Conservation (phyloP, 169 alveolate species). For the Eimeria tenella region DNA sequence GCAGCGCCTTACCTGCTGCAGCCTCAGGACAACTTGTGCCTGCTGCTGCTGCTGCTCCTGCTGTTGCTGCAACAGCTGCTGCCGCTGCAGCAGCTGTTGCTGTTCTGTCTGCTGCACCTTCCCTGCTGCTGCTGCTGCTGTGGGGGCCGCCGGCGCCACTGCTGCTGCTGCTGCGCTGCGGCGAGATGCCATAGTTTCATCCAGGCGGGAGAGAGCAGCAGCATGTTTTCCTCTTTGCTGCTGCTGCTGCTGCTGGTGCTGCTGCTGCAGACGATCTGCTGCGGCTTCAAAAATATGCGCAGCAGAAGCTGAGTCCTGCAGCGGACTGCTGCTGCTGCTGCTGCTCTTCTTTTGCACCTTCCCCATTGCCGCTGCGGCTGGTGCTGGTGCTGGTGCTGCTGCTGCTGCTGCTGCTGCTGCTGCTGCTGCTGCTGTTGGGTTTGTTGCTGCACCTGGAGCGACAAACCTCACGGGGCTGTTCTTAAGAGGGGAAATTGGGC, state of each 20-base stretch:
- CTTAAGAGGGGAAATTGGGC: background rate
- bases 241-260: conserved; percentile 39
- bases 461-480: background rate
- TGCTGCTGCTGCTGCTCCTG: conserved; percentile 68
- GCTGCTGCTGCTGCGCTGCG: conserved; percentile 4
- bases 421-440: conserved; percentile 5
- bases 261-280: conserved; percentile 10
- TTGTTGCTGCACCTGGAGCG: background rate
- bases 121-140: conserved; percentile 7
- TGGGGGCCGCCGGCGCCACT: background rate
- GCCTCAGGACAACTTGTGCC: background rate
- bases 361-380: conserved; percentile 3
- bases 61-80: conserved; percentile 14
- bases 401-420: conserved; percentile 45
- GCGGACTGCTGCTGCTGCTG: conserved; percentile 45
- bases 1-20: conserved; percentile 36
- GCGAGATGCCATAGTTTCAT: background rate
- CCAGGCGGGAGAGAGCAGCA: background rate
- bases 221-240: background rate
- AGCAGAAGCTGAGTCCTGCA: background rate
- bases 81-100: background rate
- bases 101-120: background rate
- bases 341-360: background rate
- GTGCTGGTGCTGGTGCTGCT: conserved; percentile 22
- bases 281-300: conserved; percentile 15